Evolutionary conservation across 169 alveolate species (phyloP), one percentile per base, ranked within the genome.

Genomic region (Plasmodium vivax): DNA sequence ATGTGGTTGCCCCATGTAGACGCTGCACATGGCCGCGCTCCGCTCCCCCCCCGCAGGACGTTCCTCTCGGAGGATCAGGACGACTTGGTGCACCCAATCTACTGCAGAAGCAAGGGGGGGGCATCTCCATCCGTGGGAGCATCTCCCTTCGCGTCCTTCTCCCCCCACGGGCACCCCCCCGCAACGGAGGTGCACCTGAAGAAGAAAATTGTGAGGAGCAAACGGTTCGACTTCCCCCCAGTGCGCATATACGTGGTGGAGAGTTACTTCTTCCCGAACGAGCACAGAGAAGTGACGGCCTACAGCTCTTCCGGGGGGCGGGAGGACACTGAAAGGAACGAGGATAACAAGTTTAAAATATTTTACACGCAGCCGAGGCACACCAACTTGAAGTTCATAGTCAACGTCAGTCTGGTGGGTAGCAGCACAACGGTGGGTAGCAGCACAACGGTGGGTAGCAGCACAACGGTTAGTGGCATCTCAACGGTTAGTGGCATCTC

Each of bases 321-420:
- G 12, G 30, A 32, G 23, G 41, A 41, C 9, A 51, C 34, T 2
- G 71, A 47, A 30, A 30, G 75, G 54, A 85, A 85, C 5, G 51
- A 41, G 0, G 91, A 80, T 10, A 30, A 58, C 8, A 88, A 88
- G 34, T 88, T 88, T 88, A 88, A 88, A 88, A 77, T 88, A 58
- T 88, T 80, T 43, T 88, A 88, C 62, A 88, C 94, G 2, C 38
- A 80, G 47, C 91, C 94, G 7, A 58, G 36, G 27, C 94, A 88
- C 73, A 88, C 94, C 16, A 88, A 88, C 54, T 88, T 88, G 74
- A 88, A 88, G 68, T 88, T 43, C 43, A 88, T 88, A 79, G 73
- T 88, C 14, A 88, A 88, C 68, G 7, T 88, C 10, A 88, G 68
- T 88, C 58, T 88, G 56, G 7, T 58, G 43, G 54, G 68, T 77